Base-by-base conservation (phyloP, 1,284 basidiomycete genomes). In the Cutaneotrichosporon mucoides region DNA sequence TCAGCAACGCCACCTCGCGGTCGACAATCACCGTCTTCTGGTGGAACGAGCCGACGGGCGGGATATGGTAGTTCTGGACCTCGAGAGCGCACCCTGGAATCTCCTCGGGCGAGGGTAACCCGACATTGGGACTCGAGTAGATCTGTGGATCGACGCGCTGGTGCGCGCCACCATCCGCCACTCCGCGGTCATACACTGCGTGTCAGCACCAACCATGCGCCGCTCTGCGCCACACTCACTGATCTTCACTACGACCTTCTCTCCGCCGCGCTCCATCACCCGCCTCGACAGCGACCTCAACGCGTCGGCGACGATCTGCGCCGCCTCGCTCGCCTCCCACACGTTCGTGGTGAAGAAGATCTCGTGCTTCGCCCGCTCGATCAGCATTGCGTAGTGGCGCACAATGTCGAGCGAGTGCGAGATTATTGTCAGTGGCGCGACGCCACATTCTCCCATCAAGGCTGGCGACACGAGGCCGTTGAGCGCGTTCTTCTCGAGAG, bases 1-100 rank as follows among this genome's bases (percentile, higher is more conserved):
- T 61, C 36, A 64, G 54, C n/a, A 88, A 75, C 0, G 85, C 88
- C 12, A 88, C 76, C 63, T 82, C 83, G 12, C 88, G 80, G 69
- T 89, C 88, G 11, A 89, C 82, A 55, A 88, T 79, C 75, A 88
- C 81, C 56, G 85, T 86, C 73, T 90, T 88, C 48, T 85, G 83
- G 68, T 89, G 88, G 77, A 89, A 89, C 0, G 70, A 70, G 35
- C 72, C 72, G 12, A 73, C 72, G 2, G 71, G 70, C 1, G 68
- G 66, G 11, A 65, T 59, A 54, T 73, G 72, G 57, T 71, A 73
- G 56, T 73, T 73, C 43, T 71, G 70, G 12, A 66, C 65, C 53
- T 66, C 62, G 41, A 66, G 44, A 15, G 36, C 24, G 10, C 61
- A 48, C 6, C 63, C 63, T 0, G 61, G 63, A 35, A 66, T 56